Evolutionary conservation across 2,329 filamentous ascomycete species (phyloP), one percentile per base, ranked within the genome.

Genomic region (Hypoxylon sp.): DNA sequence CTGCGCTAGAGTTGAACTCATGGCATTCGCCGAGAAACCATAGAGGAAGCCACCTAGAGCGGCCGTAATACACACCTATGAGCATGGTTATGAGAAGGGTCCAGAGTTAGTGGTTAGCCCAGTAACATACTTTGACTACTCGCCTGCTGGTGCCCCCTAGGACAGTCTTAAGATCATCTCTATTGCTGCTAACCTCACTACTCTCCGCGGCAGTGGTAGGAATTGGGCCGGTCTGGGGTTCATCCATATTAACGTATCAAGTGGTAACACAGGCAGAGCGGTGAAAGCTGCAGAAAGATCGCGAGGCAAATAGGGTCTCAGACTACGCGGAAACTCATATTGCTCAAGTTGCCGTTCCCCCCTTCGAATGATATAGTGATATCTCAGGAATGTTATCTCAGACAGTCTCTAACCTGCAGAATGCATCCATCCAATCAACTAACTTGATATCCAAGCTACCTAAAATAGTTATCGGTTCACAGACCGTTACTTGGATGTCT

Each of bases 11-110:
- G 75, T 74, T 2, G 75, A 72, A 23, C 74, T 71, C 60, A 78
- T 76, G 17, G 70, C 63, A 60, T 78, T 78, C 56, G 71, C 74
- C 10, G 73, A 67, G 60, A 74, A 78, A 45, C 75, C 75, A 53
- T 74, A 78, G 23, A 74, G 68, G 53, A 77, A 78, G 34, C 75
- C 72, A 2, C 73, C 76, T 4, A 77, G 52, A 11, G 69, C 67
- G 1, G 76, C 76, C 2, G 67, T 69, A 5, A 68, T 67, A 43
- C 70, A 71, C 19, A 72, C 65, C 66, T 68, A 43, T 59, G 51
- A 61, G 52, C 36, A 51, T 36, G 14, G 28, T 7, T 10, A 23
- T 55, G 50, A 58, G 46, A 43, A 45, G 25, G 10, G 30, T 3
- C 9, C 11, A 10, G 21, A 14, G 13, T 19, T 3, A 32, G 43